Evolutionary conservation across 2,329 filamentous ascomycete genomes (phyloP).

Genomic region (Zarea fungicola): DNA sequence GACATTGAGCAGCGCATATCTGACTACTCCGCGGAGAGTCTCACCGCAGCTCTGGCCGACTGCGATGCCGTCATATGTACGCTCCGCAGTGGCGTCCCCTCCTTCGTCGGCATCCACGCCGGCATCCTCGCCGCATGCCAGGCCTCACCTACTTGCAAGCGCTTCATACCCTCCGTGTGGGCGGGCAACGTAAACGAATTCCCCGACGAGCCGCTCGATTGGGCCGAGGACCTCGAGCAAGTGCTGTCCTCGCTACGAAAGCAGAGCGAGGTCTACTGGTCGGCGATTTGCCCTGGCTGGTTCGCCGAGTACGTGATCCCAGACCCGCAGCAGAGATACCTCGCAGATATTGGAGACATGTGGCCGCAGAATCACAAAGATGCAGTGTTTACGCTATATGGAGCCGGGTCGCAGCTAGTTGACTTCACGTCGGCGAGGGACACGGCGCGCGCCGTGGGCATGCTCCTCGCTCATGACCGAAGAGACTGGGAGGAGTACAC

Average conservation of each 20-base stretch:
- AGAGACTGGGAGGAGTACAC: conserved; percentile 8
- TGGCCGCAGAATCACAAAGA: conserved; percentile 11
- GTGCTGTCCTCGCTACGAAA: neutral
- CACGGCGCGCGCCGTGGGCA: neutral
- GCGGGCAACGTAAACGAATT: conserved; percentile 6
- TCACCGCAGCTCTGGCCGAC: neutral
- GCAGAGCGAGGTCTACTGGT: conserved; percentile 7
- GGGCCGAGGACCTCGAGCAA: neutral
- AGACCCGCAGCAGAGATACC: neutral
- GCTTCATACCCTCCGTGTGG: conserved; percentile 12
- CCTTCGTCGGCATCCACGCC: conserved; percentile 3
- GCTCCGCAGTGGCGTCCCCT: neutral
- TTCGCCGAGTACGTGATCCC: conserved; percentile 7
- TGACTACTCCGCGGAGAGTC: conserved; percentile 1
- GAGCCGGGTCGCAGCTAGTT: conserved; percentile 7
- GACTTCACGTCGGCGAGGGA: conserved; percentile 4
- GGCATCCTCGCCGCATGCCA: conserved; percentile 8
- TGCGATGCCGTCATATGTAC: conserved; percentile 12
- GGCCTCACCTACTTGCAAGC: conserved; percentile 10
- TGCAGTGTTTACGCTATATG: conserved; percentile 11
- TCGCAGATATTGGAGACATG: conserved; percentile 6
- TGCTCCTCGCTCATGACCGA: conserved; percentile 9
- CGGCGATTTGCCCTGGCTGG: conserved; percentile 7
- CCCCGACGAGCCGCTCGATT: conserved; percentile 10
- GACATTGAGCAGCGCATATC: neutral